Evolutionary conservation across 2,329 filamentous ascomycete species (phyloP).

Genomic region (Fusarium keratoplasticum): DNA sequence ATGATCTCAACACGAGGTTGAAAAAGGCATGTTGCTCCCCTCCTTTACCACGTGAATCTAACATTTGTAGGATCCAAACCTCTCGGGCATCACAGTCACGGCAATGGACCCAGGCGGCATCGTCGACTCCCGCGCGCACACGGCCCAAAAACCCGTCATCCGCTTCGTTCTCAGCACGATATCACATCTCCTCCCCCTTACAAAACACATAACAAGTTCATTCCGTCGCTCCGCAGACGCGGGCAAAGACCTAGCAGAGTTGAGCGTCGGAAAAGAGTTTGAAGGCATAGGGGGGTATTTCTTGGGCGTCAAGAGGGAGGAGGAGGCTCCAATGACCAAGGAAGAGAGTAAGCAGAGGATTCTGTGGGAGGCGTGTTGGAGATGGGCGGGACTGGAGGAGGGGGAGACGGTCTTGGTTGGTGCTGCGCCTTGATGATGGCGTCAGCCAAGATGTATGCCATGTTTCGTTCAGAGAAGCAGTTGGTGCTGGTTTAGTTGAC

Average conservation of each 20-base stretch:
- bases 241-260: constrained; percentile 23
- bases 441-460: neutral
- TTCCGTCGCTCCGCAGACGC: constrained; percentile 25
- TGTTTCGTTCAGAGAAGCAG: neutral
- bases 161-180: neutral
- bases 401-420: constrained; percentile 23
- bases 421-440: constrained; percentile 1
- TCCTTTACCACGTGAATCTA: neutral
- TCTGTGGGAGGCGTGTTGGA: constrained; percentile 36
- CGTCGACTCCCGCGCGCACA: constrained; percentile 36
- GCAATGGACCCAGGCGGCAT: constrained; percentile 41
- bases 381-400: constrained; percentile 18
- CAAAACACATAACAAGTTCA: constrained; percentile 10
- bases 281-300: constrained; percentile 18
- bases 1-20: constrained; percentile 34
- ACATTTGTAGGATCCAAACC: constrained; percentile 13
- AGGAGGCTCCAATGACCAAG: constrained; percentile 3
- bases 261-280: constrained; percentile 23
- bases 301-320: neutral
- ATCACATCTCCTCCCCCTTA: constrained; percentile 2
- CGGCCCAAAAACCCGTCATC: constrained; percentile 13
- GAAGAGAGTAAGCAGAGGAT: neutral
- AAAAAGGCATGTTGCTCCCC: constrained; percentile 6
- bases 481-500: neutral
- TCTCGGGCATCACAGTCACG: constrained; percentile 34